These are phyloP conservation scores for Thielaviopsis musarum DNA, from an alignment of 2,329 filamentous ascomycete species.

Conservation along the genomic window DNA sequence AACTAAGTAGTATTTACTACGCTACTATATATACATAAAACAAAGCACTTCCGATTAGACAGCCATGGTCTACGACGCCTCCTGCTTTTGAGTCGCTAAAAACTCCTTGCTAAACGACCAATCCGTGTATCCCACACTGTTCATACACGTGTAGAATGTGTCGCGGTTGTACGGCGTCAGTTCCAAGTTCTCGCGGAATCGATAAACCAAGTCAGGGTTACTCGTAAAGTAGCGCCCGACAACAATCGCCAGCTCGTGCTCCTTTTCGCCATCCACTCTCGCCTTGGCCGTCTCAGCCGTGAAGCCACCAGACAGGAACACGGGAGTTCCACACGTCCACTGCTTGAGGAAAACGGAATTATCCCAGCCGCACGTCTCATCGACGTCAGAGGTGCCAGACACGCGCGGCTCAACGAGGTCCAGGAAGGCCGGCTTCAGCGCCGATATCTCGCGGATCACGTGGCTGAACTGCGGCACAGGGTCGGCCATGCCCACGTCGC, in stretches of 20 bases:
- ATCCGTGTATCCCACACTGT: constrained; percentile 8
- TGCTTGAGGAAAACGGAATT: constrained; percentile 11
- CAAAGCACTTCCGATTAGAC: background rate
- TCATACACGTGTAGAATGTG: constrained; percentile 17
- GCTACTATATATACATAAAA: background rate
- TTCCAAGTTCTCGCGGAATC: constrained; percentile 16
- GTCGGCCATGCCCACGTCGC: constrained; percentile 38
- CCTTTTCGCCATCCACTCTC: constrained; percentile 15
- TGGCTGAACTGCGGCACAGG: constrained; percentile 42
- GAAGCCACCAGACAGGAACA: constrained; percentile 20
- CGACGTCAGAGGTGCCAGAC: constrained; percentile 21
- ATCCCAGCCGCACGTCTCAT: constrained; percentile 17
- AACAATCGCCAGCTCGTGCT: constrained; percentile 16
- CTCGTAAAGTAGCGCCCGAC: constrained; percentile 22
- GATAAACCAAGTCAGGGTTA: constrained; percentile 20
- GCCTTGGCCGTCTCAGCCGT: constrained; percentile 15
- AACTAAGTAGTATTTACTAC: background rate
- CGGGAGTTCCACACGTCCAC: constrained; percentile 15
- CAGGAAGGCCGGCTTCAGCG: constrained; percentile 36
- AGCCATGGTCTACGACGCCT: background rate
- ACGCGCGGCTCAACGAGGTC: constrained; percentile 42
- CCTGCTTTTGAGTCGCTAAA: background rate
- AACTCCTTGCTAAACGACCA: constrained; percentile 5
- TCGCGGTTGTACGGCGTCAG: constrained; percentile 17
- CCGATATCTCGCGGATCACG: constrained; percentile 31